Base-by-base conservation (phyloP, 2,329 filamentous ascomycete species). In the Sporothrix inflata region DNA sequence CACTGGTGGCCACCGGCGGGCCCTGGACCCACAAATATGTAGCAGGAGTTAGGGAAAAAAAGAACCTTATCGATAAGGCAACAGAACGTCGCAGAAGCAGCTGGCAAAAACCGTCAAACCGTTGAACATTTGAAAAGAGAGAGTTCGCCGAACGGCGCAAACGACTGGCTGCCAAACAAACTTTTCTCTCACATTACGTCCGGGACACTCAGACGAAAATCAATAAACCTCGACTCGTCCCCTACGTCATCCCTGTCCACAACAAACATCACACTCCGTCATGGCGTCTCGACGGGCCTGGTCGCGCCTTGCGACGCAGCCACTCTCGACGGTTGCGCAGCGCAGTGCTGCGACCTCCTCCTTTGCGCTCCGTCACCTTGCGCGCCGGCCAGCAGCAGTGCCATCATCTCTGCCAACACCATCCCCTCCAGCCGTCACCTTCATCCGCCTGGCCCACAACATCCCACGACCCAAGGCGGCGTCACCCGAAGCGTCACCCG, bases 381-480 rank as follows among this genome's bases (percentile, higher is more conserved):
- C 42, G 4, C 42, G 63, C 16, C 63, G 63, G 16, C 40, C 63
- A 16, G 8, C 63, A 11, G 14, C 63, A 1, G 19, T 11, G 24
- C 38, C 16, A 19, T 34, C 16, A 24, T n/a, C n/a, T n/a, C n/a
- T n/a, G n/a, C 68, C 34, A 38, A 11, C 47, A 7, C 1, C 61
- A 2, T 21, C 40, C 4, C 5, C 67, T 16, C 19, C 45, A 4
- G 40, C 34, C 2, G 14, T 19, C 3, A 21, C 57, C 2, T 70
- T 63, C 7, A 14, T 47, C 19, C 73, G 73, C 9, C n/a, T 9
- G 16, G 53, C 68, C 3, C 73, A 74, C 63, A 65, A 16, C 63
- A 74, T 74, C 21, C 73, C 73, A 1, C 71, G 70, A 7, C 73
- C 73, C 12, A 16, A 24, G 45, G 19, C 19, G 21, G 60, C 47